Base-by-base conservation (phyloP, 2,329 filamentous ascomycete genomes). In the Cadophora sp. region DNA sequence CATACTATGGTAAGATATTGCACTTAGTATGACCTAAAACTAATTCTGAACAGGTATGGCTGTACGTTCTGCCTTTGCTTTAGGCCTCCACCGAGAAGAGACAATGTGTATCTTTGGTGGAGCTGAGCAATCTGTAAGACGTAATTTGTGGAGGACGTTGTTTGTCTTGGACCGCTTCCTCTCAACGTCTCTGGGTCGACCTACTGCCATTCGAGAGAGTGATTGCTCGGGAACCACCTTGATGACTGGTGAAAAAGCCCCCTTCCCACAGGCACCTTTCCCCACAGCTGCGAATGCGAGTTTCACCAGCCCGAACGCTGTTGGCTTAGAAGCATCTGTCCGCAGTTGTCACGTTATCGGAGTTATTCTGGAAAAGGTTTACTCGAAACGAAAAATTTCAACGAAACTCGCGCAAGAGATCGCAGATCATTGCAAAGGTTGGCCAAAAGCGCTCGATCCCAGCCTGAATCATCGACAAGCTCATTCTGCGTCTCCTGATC, bases 81-180 rank as follows among this genome's bases (percentile, higher is more conserved):
- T 91, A 1, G 89, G 89, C 1, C 78, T 91, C 3, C 88, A 91
- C 70, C 81, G 85, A 71, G 83, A 86, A 71, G 86, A 90, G 70
- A 85, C 84, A 2, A 83, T 86, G 78, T 77, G 81, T 14, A 81
- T 87, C 18, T 89, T 88, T 73, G 77, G 76, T 8, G 73, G 74
- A 0, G 78, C 81, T 13, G 81, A 87, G 60, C 80, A 84, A 69
- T 76, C 73, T 9, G 76, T 83, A 9, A 81, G 87, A 41, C 83
- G 83, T 33, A 89, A 87, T 59, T 76, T 91, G 3, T 91, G 88
- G 89, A 84, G 85, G 65, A 88, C 86, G 13, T 77, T 91, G 0
- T 90, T 89, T 66, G 80, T 91, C 16, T 81, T 91, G 8, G 89
- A 91, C 72, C 82, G 86, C 18, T 87, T 91, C 61, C 79, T 91